Percentiles rank a stretch among this genome's conserved stretches.
phyloP scores from a whole-genome alignment of 2,329 filamentous ascomycete species.

The Trichoderma pleuroti region DNA sequence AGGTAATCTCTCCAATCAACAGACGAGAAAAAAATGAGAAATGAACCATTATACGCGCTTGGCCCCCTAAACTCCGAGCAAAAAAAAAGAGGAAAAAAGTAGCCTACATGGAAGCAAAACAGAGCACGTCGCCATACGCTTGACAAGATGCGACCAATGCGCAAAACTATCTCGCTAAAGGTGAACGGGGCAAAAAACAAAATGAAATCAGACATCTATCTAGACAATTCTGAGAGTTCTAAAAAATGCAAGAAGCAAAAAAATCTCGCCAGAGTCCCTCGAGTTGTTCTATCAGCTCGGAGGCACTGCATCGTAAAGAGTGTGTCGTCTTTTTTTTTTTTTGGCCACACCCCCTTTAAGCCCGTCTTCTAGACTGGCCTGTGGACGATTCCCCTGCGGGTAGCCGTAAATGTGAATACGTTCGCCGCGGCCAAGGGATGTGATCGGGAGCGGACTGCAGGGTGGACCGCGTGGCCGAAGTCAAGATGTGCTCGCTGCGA shows the following conservation, averaged over 20 bases:
- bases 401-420: conserved; percentile 39
- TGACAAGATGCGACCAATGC: background rate
- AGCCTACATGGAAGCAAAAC: background rate
- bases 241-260: background rate
- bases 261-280: background rate
- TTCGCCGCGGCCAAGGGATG: conserved; percentile 24
- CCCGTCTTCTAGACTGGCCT: conserved; percentile 24
- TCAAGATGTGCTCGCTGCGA: conserved; percentile 12
- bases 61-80: background rate
- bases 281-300: background rate
- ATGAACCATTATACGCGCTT: conserved; percentile 3
- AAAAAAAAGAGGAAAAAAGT: background rate
- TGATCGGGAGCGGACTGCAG: conserved; percentile 3
- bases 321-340: background rate
- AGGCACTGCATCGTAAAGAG: background rate
- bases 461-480: conserved; percentile 12
- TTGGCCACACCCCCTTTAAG: conserved; percentile 16
- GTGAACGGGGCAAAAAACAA: background rate
- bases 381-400: conserved; percentile 34
- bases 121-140: background rate
- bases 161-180: background rate
- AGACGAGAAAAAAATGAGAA: background rate
- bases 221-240: background rate
- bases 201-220: background rate
- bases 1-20: background rate